phyloP scores from a whole-genome alignment of 2,329 filamentous ascomycete species.

The Sporothrix curviconia region DNA sequence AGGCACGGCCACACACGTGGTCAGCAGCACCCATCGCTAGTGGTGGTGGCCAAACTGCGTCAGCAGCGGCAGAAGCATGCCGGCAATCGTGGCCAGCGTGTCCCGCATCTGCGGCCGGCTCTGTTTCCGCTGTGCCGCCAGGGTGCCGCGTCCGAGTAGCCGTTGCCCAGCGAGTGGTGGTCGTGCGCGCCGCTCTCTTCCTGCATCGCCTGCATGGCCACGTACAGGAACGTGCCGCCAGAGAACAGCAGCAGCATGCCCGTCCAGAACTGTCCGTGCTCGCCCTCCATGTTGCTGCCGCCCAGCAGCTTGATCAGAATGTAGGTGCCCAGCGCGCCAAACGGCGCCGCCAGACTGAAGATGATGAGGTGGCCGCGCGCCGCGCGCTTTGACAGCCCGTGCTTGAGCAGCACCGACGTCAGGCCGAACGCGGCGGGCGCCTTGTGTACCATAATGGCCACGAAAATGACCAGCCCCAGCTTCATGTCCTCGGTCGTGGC shows the following conservation, averaged over 20 bases:
- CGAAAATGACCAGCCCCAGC: conserved; percentile 83
- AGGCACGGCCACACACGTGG: background rate
- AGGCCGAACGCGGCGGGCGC: conserved; percentile 92
- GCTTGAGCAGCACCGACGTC: conserved; percentile 82
- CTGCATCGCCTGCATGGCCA: conserved; percentile 98
- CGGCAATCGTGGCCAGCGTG: conserved; percentile 62
- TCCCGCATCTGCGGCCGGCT: conserved; percentile 58
- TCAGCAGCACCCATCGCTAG: conserved; percentile 21
- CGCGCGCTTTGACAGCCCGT: conserved; percentile 80
- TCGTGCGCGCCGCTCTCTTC: conserved; percentile 55
- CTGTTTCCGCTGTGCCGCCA: conserved; percentile 41
- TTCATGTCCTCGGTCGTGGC: conserved; percentile 66
- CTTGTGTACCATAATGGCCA: conserved; percentile 97
- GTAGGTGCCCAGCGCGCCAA: conserved; percentile 80
- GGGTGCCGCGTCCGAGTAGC: conserved; percentile 44
- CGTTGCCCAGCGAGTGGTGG: conserved; percentile 42
- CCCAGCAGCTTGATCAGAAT: conserved; percentile 68
- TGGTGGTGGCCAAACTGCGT: conserved; percentile 75
- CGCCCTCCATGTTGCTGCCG: conserved; percentile 48
- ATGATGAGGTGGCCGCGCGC: conserved; percentile 79
- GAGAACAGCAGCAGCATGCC: conserved; percentile 93
- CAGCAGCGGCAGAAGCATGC: conserved; percentile 71
- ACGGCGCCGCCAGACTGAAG: conserved; percentile 85
- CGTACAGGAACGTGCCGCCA: conserved; percentile 93
- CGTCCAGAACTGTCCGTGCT: conserved; percentile 74